phyloP scores from a whole-genome alignment of 2,329 filamentous ascomycete species.

The Botrytis hyacinthi region DNA sequence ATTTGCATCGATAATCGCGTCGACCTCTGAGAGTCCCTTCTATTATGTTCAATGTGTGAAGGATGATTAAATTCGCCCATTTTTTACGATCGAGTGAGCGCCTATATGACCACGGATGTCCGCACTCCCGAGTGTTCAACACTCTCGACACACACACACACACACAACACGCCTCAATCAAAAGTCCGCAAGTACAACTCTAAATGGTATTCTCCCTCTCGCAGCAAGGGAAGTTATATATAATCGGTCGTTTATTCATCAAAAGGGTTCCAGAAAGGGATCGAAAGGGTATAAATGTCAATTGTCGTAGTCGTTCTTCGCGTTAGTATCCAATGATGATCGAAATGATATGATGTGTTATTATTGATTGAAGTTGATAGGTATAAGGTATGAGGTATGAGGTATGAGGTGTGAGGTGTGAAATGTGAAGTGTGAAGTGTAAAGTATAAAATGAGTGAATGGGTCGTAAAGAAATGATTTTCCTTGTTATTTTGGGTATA shows the following conservation, averaged over 20 bases:
- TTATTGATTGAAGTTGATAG: neutral
- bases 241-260: conserved; percentile 7
- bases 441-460: conserved; percentile 4
- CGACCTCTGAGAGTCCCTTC: conserved; percentile 45
- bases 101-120: conserved; percentile 12
- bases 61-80: conserved; percentile 27
- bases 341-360: neutral
- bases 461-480: neutral
- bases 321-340: neutral
- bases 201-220: neutral
- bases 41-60: conserved; percentile 42
- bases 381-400: too few relatives aligned
- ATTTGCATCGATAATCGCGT: conserved; percentile 40
- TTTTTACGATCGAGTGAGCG: conserved; percentile 13
- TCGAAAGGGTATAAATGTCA: neutral
- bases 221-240: neutral
- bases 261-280: neutral
- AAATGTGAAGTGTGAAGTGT: neutral
- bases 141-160: conserved; percentile 6
- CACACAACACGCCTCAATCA: conserved; percentile 7
- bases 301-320: neutral
- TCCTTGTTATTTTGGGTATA: neutral
- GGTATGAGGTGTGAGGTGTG: neutral
- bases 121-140: conserved; percentile 20
- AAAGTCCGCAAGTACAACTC: neutral